Percentiles rank a stretch among this genome's conserved stretches.
Evolutionary conservation across 164 flowering plant genomes (phyloP).

Genomic region (Tinospora cordifolia): DNA sequence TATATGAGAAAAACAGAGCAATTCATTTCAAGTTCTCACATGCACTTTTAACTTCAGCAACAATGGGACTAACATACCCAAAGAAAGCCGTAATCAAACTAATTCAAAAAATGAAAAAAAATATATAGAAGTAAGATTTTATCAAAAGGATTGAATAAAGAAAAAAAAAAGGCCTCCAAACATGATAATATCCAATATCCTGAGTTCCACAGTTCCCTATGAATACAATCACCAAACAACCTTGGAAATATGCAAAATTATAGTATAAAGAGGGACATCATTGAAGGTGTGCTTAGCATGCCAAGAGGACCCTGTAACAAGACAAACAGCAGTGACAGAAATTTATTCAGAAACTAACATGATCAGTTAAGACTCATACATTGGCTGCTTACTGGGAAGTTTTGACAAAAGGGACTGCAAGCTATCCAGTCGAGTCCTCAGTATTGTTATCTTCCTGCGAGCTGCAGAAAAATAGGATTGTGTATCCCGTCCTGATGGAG

Average conservation of each 20-base stretch:
- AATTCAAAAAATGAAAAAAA: neutral
- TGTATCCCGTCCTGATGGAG: constrained; percentile 67
- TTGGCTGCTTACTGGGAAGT: constrained; percentile 65
- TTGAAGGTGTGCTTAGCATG: neutral
- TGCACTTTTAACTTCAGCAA: neutral
- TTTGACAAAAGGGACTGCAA: constrained; percentile 62
- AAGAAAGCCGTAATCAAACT: neutral
- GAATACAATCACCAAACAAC: neutral
- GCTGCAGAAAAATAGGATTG: constrained; percentile 73
- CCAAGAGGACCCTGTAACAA: neutral
- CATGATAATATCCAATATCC: neutral
- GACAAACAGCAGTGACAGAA: neutral
- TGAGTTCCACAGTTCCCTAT: neutral
- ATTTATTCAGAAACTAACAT: neutral
- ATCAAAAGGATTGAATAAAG: neutral
- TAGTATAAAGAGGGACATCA: neutral
- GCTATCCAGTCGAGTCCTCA: constrained; percentile 79
- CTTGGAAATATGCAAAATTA: neutral
- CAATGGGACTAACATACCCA: neutral
- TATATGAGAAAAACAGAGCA: neutral
- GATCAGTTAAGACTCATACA: constrained; percentile 40
- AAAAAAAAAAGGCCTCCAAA: neutral
- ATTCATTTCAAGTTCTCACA: neutral
- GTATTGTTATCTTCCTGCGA: constrained; percentile 76
- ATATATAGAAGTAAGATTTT: neutral